phyloP scores from a whole-genome alignment of 768 basidiomycete species.

The Phaeotremella skinneri region DNA sequence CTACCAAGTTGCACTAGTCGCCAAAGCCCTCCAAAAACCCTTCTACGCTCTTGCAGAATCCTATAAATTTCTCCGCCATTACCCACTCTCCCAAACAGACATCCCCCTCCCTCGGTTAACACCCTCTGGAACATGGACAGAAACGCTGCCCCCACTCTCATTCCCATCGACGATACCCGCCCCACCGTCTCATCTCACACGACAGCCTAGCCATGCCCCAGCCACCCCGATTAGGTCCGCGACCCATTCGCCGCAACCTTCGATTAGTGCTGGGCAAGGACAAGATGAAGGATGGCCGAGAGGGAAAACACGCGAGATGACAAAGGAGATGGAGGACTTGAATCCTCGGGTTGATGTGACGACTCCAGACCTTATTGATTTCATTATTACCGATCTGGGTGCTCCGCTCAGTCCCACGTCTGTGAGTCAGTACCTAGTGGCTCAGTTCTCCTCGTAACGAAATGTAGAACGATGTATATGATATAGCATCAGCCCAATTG shows the following conservation, averaged over 20 bases:
- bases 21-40: conserved; percentile 88
- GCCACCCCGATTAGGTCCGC: conserved; percentile 47
- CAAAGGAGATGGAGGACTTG: conserved; percentile 73
- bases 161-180: conserved; percentile 46
- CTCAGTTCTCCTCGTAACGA: conserved; percentile 61
- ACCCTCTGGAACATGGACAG: background rate
- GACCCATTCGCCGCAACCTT: background rate
- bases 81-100: conserved; percentile 60
- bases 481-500: background rate
- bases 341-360: conserved; percentile 94
- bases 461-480: background rate
- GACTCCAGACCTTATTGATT: conserved; percentile 85
- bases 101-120: conserved; percentile 32
- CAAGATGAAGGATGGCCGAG: background rate
- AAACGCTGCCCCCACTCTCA: conserved; percentile 7
- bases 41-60: conserved; percentile 95
- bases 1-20: conserved; percentile 94
- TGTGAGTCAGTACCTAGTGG: conserved; percentile 91
- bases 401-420: conserved; percentile 66
- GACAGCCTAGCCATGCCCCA: conserved; percentile 70
- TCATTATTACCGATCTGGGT: conserved; percentile 92
- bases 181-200: conserved; percentile 84
- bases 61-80: conserved; percentile 96
- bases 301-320: conserved; percentile 58
- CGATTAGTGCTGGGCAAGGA: background rate